Base-by-base conservation (phyloP, 2,329 filamentous ascomycete species). In the Ceratocystis diversiconidia region DNA sequence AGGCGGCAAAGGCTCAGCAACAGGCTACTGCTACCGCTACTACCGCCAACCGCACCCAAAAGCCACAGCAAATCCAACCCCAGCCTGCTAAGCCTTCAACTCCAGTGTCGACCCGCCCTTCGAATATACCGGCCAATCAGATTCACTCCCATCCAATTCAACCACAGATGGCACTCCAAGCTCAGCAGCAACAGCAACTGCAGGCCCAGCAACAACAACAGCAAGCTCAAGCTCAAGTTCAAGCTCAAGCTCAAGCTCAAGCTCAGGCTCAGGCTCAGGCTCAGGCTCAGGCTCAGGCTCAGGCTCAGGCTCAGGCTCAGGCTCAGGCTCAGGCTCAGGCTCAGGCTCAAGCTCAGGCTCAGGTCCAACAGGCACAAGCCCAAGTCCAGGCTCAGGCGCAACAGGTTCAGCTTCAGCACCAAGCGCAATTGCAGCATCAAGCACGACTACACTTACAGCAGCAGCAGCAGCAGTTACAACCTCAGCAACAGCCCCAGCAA, bases 261-360 rank as follows among this genome's bases (percentile, higher is more conserved):
- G 28, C 32, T 15, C 62, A 64, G 17, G 32, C 25, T 25, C 32
- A 36, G n/a, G 25, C 25, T 17, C 55, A 59, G 8, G 19, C 8
- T 10, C 52, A 62, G 6, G 43, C 46, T 3, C 62, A 63, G 2
- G 46, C 46, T 19, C 62, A 63, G 28, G 46, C 48, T 6, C 62
- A 64, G 28, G 28, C 32, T 15, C 62, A 64, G 17, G 48, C 10
- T 22, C 62, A 64, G 17, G 44, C 50, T 8, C 61, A 63, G 36
- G 57, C 28, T 8, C 57, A 60, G 7, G 36, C 36, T 15, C 57
- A 61, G 19, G 57, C 57, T 12, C 61, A 62, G 22, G 66, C 63
- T 15, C 71, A 70, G 36, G 61, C 67, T 4, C 70, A 72, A 6
- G 71, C 73, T 36, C 72, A 72, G 32, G 70, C 72, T 50, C 72